phyloP scores from a whole-genome alignment of 2,329 filamentous ascomycete genomes.

The Zymoseptoria ardabiliae region DNA sequence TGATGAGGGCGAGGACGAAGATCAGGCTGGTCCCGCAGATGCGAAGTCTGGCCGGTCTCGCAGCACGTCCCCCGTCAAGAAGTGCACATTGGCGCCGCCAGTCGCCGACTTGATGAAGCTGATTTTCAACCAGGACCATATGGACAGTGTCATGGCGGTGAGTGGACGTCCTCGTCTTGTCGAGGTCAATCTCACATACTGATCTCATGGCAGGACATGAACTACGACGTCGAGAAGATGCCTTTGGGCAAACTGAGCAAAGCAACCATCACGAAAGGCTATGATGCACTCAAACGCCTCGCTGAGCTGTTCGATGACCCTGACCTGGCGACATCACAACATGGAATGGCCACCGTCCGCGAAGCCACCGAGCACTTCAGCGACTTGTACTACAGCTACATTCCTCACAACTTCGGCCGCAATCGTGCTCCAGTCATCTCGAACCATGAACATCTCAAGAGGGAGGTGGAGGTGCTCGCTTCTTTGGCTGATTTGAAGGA shows the following conservation, averaged over 20 bases:
- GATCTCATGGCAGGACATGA: constrained; percentile 51
- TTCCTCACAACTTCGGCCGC: constrained; percentile 75
- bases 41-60: constrained; percentile 4
- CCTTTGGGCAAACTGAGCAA: constrained; percentile 81
- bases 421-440: constrained; percentile 63
- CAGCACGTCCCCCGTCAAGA: constrained; percentile 14
- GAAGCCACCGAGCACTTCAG: constrained; percentile 56
- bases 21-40: neutral
- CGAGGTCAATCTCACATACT: too few species aligned
- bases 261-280: constrained; percentile 65
- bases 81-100: constrained; percentile 41
- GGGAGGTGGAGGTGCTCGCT: too few species aligned
- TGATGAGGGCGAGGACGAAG: constrained; percentile 30
- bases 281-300: constrained; percentile 59
- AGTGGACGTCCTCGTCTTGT: too few species aligned
- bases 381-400: constrained; percentile 72
- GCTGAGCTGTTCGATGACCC: constrained; percentile 56
- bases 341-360: constrained; percentile 10
- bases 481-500: too few species aligned
- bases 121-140: constrained; percentile 74
- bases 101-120: constrained; percentile 66
- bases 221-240: constrained; percentile 68
- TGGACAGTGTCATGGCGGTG: constrained; percentile 45
- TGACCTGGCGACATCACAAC: constrained; percentile 39
- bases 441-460: constrained; percentile 53